Conservation (phyloP, 257 asterid genomes). For the Jasminum sambac region DNA sequence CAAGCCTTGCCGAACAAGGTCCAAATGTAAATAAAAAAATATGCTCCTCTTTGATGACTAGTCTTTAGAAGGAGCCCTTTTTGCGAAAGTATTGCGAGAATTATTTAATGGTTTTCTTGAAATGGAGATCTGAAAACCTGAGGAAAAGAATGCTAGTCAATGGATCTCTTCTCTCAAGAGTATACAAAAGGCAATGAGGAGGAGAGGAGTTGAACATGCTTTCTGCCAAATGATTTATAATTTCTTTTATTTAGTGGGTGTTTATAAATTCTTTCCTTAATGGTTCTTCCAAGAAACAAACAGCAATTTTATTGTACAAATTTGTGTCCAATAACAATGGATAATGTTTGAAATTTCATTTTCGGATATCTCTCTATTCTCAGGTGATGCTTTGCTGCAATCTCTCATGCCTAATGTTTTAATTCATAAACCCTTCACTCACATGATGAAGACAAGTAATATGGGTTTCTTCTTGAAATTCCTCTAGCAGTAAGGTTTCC, state of each 20-base stretch:
- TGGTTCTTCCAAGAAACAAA: neutral
- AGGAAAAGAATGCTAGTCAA: too few species aligned
- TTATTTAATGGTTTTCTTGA: neutral
- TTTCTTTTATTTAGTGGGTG: too few species aligned
- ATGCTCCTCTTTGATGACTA: neutral
- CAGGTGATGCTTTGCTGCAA: constrained; percentile 41
- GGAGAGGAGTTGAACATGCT: too few species aligned
- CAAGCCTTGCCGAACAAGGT: too few species aligned
- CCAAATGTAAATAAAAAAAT: neutral
- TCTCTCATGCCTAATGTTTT: constrained; percentile 19
- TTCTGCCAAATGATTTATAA: too few species aligned
- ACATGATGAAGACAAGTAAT: constrained; percentile 38
- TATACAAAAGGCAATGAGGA: too few species aligned
- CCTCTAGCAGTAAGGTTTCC: constrained; percentile 24
- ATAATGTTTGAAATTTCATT: constrained; percentile 6
- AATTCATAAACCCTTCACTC: constrained; percentile 40
- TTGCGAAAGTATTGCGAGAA: neutral
- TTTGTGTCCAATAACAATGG: neutral
- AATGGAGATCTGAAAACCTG: neutral
- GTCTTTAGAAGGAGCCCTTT: neutral
- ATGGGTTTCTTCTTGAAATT: constrained; percentile 30
- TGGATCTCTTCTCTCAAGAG: too few species aligned
- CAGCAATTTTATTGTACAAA: neutral
- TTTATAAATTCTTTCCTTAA: too few species aligned
- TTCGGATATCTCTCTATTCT: constrained; percentile 12